Percentiles rank a stretch among this genome's conserved stretches.
Conservation (phyloP, 2,329 filamentous ascomycete genomes). For the Neoarthrinium moseri region DNA sequence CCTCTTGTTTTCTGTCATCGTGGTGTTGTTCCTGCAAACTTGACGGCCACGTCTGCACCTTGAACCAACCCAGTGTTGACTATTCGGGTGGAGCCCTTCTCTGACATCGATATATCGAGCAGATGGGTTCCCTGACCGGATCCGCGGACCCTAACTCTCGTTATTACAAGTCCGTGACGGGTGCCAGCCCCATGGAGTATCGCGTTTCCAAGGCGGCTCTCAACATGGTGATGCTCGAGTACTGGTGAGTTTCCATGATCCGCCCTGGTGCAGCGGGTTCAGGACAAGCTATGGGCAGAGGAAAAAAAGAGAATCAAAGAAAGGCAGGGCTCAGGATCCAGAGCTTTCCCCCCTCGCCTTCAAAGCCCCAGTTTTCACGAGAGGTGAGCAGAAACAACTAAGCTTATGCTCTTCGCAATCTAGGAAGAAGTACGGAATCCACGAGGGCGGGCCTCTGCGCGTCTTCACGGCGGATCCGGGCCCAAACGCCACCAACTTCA, state of each 20-base stretch:
- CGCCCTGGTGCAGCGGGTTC: too few relatives aligned
- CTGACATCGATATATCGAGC: background rate
- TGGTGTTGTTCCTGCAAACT: background rate
- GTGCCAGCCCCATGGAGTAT: conserved; percentile 6
- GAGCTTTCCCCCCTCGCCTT: too few relatives aligned
- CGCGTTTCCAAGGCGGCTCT: conserved; percentile 14
- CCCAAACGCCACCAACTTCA: conserved; percentile 10
- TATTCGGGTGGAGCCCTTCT: background rate
- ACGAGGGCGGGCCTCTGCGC: conserved; percentile 7
- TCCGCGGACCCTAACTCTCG: conserved; percentile 4
- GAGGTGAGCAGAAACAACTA: too few relatives aligned
- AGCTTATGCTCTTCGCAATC: too few relatives aligned
- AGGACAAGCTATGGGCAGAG: too few relatives aligned
- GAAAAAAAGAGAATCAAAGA: too few relatives aligned
- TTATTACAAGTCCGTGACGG: conserved; percentile 4
- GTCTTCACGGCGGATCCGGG: conserved; percentile 10
- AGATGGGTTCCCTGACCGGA: conserved; percentile 6
- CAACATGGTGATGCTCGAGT: conserved; percentile 14
- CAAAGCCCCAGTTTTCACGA: too few relatives aligned
- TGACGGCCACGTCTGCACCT: background rate
- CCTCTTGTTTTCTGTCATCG: background rate
- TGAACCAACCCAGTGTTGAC: too few relatives aligned
- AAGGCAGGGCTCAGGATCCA: too few relatives aligned
- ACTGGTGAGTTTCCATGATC: too few relatives aligned
- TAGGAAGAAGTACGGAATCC: conserved; percentile 4